phyloP scores from a whole-genome alignment of 192 early-diverging fungal genomes.

The Podila clonocystis region DNA sequence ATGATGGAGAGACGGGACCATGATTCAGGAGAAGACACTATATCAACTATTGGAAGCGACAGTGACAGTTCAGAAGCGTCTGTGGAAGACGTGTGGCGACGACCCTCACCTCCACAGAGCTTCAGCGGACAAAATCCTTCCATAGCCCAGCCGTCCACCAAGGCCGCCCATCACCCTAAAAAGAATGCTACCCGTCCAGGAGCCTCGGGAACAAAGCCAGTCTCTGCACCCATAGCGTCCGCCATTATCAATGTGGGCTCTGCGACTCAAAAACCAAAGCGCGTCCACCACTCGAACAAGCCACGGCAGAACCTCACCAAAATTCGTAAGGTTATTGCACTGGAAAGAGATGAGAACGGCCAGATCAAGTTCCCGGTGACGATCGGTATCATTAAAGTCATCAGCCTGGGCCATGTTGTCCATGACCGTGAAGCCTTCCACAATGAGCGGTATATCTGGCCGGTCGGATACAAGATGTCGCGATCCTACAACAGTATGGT shows the following conservation, averaged over 20 bases:
- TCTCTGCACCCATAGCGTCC: conserved; percentile 16
- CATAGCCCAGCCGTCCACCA: not conserved
- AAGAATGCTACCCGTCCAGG: conserved; percentile 5
- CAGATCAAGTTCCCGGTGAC: conserved; percentile 79
- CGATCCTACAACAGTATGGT: conserved; percentile 68
- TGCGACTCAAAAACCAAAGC: conserved; percentile 41
- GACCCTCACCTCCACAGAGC: not conserved
- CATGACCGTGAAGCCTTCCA: conserved; percentile 83
- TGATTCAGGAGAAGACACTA: conserved; percentile 23
- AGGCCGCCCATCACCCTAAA: conserved; percentile 7
- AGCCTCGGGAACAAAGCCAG: conserved; percentile 6
- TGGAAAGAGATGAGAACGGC: conserved; percentile 71
- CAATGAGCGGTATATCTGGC: conserved; percentile 92
- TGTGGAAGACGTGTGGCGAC: conserved; percentile 1
- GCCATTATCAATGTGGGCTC: conserved; percentile 45
- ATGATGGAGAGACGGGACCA: conserved; percentile 9
- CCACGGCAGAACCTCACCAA: conserved; percentile 15
- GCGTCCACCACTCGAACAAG: conserved; percentile 40
- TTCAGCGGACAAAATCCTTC: not conserved
- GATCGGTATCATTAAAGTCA: conserved; percentile 81
- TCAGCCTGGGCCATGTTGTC: conserved; percentile 76
- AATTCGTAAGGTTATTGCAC: conserved; percentile 18
- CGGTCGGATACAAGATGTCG: conserved; percentile 79
- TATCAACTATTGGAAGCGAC: conserved; percentile 27
- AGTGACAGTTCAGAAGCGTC: conserved; percentile 32